Conservation (phyloP, 257 asterid species). For the Ajuga chamaepitys region DNA sequence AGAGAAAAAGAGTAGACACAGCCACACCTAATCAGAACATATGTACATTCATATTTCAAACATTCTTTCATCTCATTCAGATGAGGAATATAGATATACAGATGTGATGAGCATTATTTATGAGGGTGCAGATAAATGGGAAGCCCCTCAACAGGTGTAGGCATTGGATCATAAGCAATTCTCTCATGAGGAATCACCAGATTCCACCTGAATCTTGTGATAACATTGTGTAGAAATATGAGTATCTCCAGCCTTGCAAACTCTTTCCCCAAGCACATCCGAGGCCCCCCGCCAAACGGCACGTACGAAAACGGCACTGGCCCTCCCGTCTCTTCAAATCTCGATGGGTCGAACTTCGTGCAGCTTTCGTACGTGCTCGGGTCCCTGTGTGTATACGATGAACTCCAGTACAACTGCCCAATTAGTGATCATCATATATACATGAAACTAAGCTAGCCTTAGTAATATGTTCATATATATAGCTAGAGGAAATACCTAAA, state of each 20-base stretch:
- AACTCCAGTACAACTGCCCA: conserved; percentile 68
- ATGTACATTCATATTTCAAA: no score
- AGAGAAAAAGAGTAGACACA: no score
- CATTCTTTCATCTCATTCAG: no score
- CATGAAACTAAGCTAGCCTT: no score
- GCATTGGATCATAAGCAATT: conserved; percentile 48
- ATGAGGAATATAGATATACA: no score
- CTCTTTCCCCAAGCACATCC: conserved; percentile 69
- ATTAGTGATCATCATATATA: no score
- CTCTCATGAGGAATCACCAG: conserved; percentile 34
- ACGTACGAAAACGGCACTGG: conserved; percentile 52
- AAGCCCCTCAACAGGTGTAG: conserved; percentile 46
- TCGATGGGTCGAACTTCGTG: conserved; percentile 42
- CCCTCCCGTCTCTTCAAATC: conserved; percentile 64
- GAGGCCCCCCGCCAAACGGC: conserved; percentile 75
- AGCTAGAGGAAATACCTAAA: no score
- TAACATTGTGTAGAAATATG: conserved; percentile 37
- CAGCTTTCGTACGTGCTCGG: conserved; percentile 20
- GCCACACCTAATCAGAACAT: no score
- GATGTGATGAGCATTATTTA: neutral
- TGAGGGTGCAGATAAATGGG: conserved; percentile 34
- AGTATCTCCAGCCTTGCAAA: conserved; percentile 57
- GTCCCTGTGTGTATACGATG: conserved; percentile 41
- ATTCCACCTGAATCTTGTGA: conserved; percentile 37
- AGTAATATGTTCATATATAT: no score